Conservation (phyloP, 1,284 basidiomycete genomes). For the Sanghuangporus baumii region DNA sequence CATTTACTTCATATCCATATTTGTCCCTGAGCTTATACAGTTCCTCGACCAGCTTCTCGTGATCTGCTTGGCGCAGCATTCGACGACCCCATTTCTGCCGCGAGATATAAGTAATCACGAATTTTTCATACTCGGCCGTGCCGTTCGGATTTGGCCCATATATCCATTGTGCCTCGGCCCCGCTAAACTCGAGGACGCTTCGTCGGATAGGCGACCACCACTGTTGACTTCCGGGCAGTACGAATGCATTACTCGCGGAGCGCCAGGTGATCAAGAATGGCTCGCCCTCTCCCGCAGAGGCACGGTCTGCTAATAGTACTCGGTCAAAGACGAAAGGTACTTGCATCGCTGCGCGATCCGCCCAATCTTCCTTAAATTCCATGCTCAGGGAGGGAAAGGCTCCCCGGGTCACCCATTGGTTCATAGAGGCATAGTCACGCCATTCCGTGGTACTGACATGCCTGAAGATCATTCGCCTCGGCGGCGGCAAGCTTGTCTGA, state of each 20-base stretch:
- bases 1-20: conserved; percentile 80
- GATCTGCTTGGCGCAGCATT: conserved; percentile 58
- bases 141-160: conserved; percentile 21
- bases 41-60: conserved; percentile 59
- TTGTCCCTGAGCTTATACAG: conserved; percentile 58
- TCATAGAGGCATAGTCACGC: conserved; percentile 84
- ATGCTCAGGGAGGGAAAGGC: conserved; percentile 72
- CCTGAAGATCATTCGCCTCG: conserved; percentile 69
- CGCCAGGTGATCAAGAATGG: conserved; percentile 68
- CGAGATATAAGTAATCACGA: conserved; percentile 84
- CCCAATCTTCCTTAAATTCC: conserved; percentile 77
- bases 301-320: conserved; percentile 77
- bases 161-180: conserved; percentile 40
- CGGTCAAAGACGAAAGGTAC: conserved; percentile 75
- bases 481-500: conserved; percentile 62
- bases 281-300: conserved; percentile 68
- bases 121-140: conserved; percentile 23
- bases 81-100: conserved; percentile 80
- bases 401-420: conserved; percentile 70
- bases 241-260: conserved; percentile 68
- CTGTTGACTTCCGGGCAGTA: conserved; percentile 62
- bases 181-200: conserved; percentile 67
- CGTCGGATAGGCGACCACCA: conserved; percentile 80
- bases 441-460: conserved; percentile 72
- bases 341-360: conserved; percentile 64